These are phyloP conservation scores for Lentinula detonsa DNA, from an alignment of 768 basidiomycete species.

Conservation along the genomic window DNA sequence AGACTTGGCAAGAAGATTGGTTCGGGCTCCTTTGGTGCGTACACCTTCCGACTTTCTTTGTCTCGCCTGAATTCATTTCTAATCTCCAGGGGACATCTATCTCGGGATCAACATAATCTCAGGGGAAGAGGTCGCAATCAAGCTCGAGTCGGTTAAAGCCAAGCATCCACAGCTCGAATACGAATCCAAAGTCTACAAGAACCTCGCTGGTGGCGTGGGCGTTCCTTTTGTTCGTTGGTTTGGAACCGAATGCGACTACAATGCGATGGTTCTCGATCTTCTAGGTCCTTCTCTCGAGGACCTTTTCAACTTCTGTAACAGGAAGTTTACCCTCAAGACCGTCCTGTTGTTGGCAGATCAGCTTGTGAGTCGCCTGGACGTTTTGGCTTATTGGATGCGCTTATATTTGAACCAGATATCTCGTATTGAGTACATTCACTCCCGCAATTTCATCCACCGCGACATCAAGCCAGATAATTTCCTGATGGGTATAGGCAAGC, in stretches of 20 bases:
- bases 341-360: conserved; percentile 96
- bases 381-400: conserved; percentile 12
- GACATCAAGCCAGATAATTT: conserved; percentile 99
- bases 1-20: conserved; percentile 99
- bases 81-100: conserved; percentile 84
- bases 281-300: conserved; percentile 90
- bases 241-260: conserved; percentile 96
- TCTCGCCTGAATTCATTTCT: not conserved
- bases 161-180: conserved; percentile 99
- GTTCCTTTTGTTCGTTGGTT: conserved; percentile 98
- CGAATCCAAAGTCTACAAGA: conserved; percentile 93
- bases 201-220: conserved; percentile 97
- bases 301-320: conserved; percentile 92
- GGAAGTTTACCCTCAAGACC: conserved; percentile 97
- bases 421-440: conserved; percentile 98
- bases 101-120: conserved; percentile 99
- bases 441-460: conserved; percentile 95
- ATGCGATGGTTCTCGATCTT: conserved; percentile 98
- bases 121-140: conserved; percentile 99
- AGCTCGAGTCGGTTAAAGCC: conserved; percentile 99
- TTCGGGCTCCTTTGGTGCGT: conserved; percentile 93
- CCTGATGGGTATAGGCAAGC: conserved; percentile 99
- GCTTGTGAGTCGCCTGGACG: conserved; percentile 51
- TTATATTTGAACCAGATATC: conserved; percentile 62
- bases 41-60: conserved; percentile 6